Evolutionary conservation across 139 green algal genomes (phyloP), one percentile per base, ranked within the genome.

Genomic region (Closterium sp.): DNA sequence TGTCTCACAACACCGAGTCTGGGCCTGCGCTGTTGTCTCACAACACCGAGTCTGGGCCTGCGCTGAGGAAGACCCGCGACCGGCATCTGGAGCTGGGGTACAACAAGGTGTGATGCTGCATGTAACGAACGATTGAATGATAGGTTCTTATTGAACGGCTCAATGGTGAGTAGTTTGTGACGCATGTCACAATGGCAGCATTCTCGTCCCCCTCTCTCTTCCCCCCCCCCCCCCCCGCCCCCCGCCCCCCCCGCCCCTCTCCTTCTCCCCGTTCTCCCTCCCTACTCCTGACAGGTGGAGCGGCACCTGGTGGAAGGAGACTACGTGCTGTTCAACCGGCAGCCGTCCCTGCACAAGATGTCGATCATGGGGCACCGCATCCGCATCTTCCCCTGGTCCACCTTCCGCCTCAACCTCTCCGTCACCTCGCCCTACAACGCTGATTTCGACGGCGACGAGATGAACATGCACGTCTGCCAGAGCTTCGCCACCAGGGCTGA

Each of bases 381-480:
- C 84, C 95, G 95, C 36, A 98, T 99, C 94, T 96, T 99, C 95
- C 97, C 93, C n/a, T 95, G 93, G 81, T 95, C 92, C 33, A 96
- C 95, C 33, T 98, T 98, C 93, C 95, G 97, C 23, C 95, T 99
- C 38, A 99, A 99, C 95, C 95, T 99, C 30, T 96, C 95, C 10
- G 98, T 99, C 81, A 99, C 98, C 3, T 97, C 97, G 38, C 98
- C 98, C n/a, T 99, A 99, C 97, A 99, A 99, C 95, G 98, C 98
- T 85, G 98, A 99, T 94, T 99, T 99, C 95, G 98, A 99, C 91
- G 98, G 98, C 30, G 98, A 99, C 92, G 98, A 99, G 95, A 99
- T 99, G 98, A 99, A 99, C 97, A 99, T 99, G 98, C 98, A 99
- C 95, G 96, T 99, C 35, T 97, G 96, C 43, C 98, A 99, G 95